phyloP scores from a whole-genome alignment of 306 rosid genomes.

The Rosa persica region DNA sequence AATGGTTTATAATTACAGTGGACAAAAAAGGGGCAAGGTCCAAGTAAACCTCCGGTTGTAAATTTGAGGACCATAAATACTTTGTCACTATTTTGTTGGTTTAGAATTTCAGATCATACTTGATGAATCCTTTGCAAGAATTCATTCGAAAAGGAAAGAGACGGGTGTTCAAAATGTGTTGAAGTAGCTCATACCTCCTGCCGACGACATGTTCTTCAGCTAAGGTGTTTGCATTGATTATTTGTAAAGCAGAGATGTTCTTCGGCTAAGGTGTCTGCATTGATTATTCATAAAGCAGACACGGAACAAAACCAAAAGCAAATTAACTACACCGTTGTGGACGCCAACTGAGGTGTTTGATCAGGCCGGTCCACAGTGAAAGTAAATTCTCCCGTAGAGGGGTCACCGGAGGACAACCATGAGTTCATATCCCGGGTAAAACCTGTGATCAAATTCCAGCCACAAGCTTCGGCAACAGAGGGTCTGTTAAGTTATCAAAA shows the following conservation, averaged over 20 bases:
- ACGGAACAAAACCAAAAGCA: too few relatives aligned
- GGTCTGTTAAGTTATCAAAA: constrained; percentile 18
- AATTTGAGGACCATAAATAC: too few relatives aligned
- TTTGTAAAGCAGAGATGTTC: too few relatives aligned
- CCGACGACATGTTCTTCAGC: too few relatives aligned
- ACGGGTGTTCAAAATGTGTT: too few relatives aligned
- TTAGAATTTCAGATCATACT: neutral
- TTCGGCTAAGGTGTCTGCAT: too few relatives aligned
- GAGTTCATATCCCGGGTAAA: constrained; percentile 15
- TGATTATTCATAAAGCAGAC: too few relatives aligned
- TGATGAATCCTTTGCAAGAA: neutral
- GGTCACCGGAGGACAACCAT: constrained; percentile 8
- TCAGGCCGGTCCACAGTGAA: constrained; percentile 16
- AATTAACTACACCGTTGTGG: too few relatives aligned
- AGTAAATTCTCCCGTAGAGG: constrained; percentile 11
- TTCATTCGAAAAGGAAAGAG: too few relatives aligned
- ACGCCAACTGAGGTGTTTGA: constrained; percentile 20
- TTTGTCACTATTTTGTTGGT: neutral
- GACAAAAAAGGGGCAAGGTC: neutral
- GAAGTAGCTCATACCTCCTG: too few relatives aligned
- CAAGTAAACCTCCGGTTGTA: neutral
- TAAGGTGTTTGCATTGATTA: too few relatives aligned
- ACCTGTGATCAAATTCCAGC: constrained; percentile 25
- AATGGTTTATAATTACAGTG: neutral
- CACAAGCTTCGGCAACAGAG: constrained; percentile 22